Evolutionary conservation across 2,329 filamentous ascomycete species (phyloP).

Genomic region (Ilyonectria sp.): DNA sequence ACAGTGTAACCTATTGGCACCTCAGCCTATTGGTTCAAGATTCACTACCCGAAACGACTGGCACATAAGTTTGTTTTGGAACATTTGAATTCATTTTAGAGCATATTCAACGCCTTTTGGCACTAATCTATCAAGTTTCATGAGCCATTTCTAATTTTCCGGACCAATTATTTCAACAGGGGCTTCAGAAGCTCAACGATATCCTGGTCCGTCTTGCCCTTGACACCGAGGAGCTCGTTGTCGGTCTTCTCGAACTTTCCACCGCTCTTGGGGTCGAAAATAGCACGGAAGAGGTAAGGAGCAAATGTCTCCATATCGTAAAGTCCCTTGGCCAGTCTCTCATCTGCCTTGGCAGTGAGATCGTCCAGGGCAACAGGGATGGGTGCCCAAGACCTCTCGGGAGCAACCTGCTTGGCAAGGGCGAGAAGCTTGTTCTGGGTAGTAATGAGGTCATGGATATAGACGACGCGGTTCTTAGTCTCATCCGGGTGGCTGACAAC

Average conservation of each 20-base stretch:
- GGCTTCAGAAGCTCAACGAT: conserved; percentile 52
- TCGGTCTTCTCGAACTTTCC: conserved; percentile 55
- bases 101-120: neutral
- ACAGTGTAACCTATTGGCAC: too few species aligned
- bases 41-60: neutral
- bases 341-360: conserved; percentile 45
- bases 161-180: conserved; percentile 27
- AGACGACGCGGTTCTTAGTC: conserved; percentile 67
- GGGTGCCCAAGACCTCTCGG: conserved; percentile 63
- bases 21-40: neutral
- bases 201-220: conserved; percentile 57
- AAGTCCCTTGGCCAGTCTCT: conserved; percentile 50
- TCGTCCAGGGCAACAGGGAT: conserved; percentile 52
- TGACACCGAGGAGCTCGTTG: conserved; percentile 62
- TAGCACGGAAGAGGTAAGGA: conserved; percentile 50
- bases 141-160: neutral
- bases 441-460: conserved; percentile 60
- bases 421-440: conserved; percentile 63
- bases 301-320: conserved; percentile 50
- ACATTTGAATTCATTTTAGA: neutral
- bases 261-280: conserved; percentile 54
- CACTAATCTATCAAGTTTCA: neutral
- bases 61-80: neutral
- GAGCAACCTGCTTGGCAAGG: conserved; percentile 64
- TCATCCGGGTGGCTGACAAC: conserved; percentile 64